Evolutionary conservation across 768 basidiomycete species (phyloP), one percentile per base, ranked within the genome.

Genomic region (Auriscalpium orientale): DNA sequence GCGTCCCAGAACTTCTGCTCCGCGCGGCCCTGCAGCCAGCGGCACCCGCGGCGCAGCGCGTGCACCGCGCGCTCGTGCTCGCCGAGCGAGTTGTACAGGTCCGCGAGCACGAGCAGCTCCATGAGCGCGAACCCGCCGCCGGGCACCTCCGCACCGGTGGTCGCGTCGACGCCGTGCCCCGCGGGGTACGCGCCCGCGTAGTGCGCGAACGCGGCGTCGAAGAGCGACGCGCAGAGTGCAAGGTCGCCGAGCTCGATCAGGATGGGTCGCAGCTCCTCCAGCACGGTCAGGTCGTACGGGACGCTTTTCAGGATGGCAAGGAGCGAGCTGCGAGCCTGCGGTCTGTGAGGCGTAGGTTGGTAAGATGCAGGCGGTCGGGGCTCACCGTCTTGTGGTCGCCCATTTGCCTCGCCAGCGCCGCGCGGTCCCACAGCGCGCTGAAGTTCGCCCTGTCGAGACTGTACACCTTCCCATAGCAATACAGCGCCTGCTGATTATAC

Each of bases 1-100:
- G 78, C 67, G 60, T 93, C 89, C 93, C 94, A 98, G 56, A 85
- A 84, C 53, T 74, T 76, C 65, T 88, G 85, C 47, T 79, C 73
- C 35, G 71, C 73, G 35, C 95, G 74, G 0, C 91, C 91, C 67
- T 98, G 91, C n/a, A 98, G 69, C 95, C 95, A 98, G 54, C 95
- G 73, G 51, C 81, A 86, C 1, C 94, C 95, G 51, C 74, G 76
- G 48, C 87, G 78, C 51, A 95, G 84, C 1, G 82, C 79, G 12
- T 80, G 75, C 15, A 92, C 72, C 0, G 88, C 89, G 44, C 78
- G 74, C 37, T 83, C 83, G 63, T 87, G 76, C 57, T 89, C 81
- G 1, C 80, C 83, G 28, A 86, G 72, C 1, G 81, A 78, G 59
- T 91, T 86, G 63, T 90, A 83, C 48, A 95, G 74, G 65, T 99